Conservation (phyloP, 768 basidiomycete species). For the Erythrobasidium yunnanense region DNA sequence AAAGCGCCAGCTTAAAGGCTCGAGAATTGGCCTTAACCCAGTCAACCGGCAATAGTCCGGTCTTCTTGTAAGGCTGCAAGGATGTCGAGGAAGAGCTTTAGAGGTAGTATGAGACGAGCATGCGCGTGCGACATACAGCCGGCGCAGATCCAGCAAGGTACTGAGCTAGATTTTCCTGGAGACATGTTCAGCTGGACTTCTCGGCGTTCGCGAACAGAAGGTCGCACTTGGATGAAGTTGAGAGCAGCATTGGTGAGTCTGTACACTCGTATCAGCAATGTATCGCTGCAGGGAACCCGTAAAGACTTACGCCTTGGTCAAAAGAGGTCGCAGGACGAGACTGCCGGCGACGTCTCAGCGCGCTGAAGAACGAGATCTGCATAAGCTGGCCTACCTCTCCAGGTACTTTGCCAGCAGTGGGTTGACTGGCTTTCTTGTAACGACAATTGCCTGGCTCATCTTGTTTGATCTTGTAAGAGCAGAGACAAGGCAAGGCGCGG, state of each 20-base stretch:
- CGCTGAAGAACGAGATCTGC: neutral
- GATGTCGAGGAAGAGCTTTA: neutral
- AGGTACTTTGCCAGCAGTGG: constrained; percentile 12
- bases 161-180: constrained; percentile 20
- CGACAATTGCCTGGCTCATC: neutral
- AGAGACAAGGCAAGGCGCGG: too few species aligned
- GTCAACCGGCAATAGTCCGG: constrained; percentile 31
- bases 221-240: constrained; percentile 22
- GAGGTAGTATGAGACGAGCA: neutral
- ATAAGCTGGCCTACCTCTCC: constrained; percentile 1
- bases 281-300: neutral
- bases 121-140: constrained; percentile 3
- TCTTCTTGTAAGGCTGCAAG: constrained; percentile 22
- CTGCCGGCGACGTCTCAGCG: neutral
- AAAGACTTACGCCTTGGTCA: constrained; percentile 23
- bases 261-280: neutral
- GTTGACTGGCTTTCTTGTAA: neutral
- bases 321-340: constrained; percentile 13
- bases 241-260: constrained; percentile 22
- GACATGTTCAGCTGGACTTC: neutral
- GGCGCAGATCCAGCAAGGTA: constrained; percentile 17
- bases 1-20: constrained; percentile 71
- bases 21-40: constrained; percentile 50
- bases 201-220: neutral
- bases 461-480: neutral